A percentile compares a stretch with the other conserved stretches of the same genome.
Evolutionary conservation across 441 rosid species (phyloP).

Genomic region (Pelargonium australe): DNA sequence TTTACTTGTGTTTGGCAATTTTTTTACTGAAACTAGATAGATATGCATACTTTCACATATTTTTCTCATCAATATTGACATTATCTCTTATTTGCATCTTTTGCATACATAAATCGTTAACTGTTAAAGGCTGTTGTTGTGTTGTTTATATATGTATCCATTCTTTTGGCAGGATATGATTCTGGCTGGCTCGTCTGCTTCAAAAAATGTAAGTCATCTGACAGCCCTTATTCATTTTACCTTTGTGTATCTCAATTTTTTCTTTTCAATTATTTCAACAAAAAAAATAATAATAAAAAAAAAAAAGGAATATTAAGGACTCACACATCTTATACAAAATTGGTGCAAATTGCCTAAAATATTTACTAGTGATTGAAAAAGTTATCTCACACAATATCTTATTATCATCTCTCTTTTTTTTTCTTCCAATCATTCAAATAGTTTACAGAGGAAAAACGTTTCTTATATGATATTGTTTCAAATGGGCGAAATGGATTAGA

Average conservation of each 20-base stretch:
- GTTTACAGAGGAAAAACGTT: slow-evolving; percentile 55
- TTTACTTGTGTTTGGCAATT: background rate
- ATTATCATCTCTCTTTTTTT: background rate
- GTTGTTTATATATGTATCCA: background rate
- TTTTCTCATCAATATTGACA: slow-evolving; percentile 6
- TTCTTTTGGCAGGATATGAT: slow-evolving; percentile 52
- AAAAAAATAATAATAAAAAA: background rate
- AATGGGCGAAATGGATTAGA: slow-evolving; percentile 95
- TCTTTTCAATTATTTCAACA: background rate
- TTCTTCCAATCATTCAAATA: slow-evolving; percentile 12
- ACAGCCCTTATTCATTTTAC: slow-evolving; percentile 8
- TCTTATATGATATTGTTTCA: slow-evolving; percentile 92
- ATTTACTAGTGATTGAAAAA: slow-evolving; percentile 37
- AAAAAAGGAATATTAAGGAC: too few relatives aligned
- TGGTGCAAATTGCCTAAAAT: slow-evolving; percentile 70
- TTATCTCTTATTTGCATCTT: slow-evolving; percentile 9
- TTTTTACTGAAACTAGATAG: background rate
- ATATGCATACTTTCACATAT: background rate
- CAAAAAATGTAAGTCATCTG: slow-evolving; percentile 33
- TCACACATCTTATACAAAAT: slow-evolving; percentile 70
- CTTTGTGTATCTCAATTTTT: background rate
- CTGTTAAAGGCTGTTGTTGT: background rate
- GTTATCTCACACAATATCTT: slow-evolving; percentile 6
- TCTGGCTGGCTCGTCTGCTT: slow-evolving; percentile 37
- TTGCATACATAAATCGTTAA: background rate